These are phyloP conservation scores for Aspergillus haitiensis DNA, from an alignment of 495 filamentous ascomycete genomes.

Conservation along the genomic window DNA sequence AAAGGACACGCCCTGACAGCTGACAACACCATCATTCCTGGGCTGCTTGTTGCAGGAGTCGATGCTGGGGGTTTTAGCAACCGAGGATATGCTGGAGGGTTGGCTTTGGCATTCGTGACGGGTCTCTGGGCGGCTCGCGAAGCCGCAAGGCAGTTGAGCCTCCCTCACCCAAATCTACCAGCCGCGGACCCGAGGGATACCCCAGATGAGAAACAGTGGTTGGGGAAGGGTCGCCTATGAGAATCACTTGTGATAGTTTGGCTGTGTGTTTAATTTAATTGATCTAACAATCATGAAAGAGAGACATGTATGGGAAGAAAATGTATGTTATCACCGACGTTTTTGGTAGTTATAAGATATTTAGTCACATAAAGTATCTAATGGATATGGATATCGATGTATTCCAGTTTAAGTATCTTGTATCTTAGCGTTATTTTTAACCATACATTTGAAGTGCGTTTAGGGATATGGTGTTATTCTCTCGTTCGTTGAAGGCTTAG, in stretches of 20 bases:
- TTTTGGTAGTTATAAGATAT: background rate
- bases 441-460: background rate
- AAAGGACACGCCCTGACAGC: conserved; percentile 26
- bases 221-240: background rate
- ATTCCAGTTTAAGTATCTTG: too few relatives aligned
- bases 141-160: conserved; percentile 18
- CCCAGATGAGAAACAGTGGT: background rate
- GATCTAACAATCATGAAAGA: background rate
- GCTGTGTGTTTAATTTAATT: too few relatives aligned
- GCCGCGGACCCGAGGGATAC: conserved; percentile 17
- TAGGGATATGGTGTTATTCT: background rate
- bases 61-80: conserved; percentile 32
- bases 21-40: conserved; percentile 24
- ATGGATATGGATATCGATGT: background rate
- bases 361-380: background rate
- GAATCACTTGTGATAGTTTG: too few relatives aligned
- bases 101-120: conserved; percentile 30
- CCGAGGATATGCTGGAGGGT: conserved; percentile 27
- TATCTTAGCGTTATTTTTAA: too few relatives aligned
- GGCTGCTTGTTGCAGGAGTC: conserved; percentile 28
- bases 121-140: conserved; percentile 29
- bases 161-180: conserved; percentile 26
- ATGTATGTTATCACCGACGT: too few relatives aligned
- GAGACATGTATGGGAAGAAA: background rate
- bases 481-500: background rate